Evolutionary conservation across 1,284 basidiomycete species (phyloP), one percentile per base, ranked within the genome.

Genomic region (Microbotryum lychnidis-dioicae): DNA sequence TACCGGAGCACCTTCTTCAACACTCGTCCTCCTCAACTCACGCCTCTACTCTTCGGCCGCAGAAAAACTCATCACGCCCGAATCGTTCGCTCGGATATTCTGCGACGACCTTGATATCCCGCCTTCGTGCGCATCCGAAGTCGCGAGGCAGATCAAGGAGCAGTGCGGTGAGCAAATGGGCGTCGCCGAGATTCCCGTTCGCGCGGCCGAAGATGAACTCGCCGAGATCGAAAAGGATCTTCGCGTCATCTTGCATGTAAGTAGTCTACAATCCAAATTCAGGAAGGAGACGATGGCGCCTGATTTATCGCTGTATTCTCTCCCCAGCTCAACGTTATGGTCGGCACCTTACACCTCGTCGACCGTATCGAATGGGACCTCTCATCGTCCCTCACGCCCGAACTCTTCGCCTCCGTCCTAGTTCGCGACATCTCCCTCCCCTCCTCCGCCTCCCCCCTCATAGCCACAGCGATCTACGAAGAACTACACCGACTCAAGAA

Each of bases 341-440:
- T 98, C 73, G 87, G 87, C 52, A 89, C 87, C 21, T 82, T 91
- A 74, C 89, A 94, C 75, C 81, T 98, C 1, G 81, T 87, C 61
- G 94, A 98, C 77, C 89, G 93, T 68, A 89, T 98, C 70, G 96
- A 98, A 77, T 98, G 96, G 96, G 94, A 98, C 76, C 81, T 98
- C 8, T 83, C 91, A 37, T 97, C 93, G 0, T 82, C 87, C 0
- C 82, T 97, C 20, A 93, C 92, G 0, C 94, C 94, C 0, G 87
- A 94, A 73, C 80, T 79, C 1, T 98, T 97, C 72, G 84, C 94
- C 0, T 76, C 78, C 45, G 84, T 83, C 61, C 86, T 97, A 54
- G 91, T 88, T 71, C 76, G 81, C 45, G 94, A 98, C 69, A 82
- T 97, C 9, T 92, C 91, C 3, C 81, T 98, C 1, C 81, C 86